These are phyloP conservation scores for Primulina eburnea DNA, from an alignment of 257 asterid genomes.

Conservation along the genomic window DNA sequence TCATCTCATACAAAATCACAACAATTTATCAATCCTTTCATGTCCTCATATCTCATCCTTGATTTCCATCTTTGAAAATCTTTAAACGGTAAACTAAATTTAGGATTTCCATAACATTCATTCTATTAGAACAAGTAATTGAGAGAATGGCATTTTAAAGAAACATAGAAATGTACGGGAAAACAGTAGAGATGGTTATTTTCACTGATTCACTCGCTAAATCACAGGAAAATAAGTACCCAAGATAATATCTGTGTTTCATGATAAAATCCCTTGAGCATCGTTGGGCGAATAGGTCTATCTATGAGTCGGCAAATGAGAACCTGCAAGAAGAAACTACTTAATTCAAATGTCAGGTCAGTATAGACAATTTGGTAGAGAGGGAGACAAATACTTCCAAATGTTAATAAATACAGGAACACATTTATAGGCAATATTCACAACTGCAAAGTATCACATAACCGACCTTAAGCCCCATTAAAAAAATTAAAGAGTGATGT, in stretches of 20 bases:
- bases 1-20: slow-evolving; percentile 5
- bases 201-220: slow-evolving; percentile 19
- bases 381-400: neutral
- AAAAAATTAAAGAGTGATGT: neutral
- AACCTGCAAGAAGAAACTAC: slow-evolving; percentile 62
- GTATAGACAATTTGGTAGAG: neutral
- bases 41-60: neutral
- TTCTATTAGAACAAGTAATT: slow-evolving; percentile 14
- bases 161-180: neutral
- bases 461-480: neutral
- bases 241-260: slow-evolving; percentile 95
- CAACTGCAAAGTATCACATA: neutral
- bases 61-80: slow-evolving; percentile 15
- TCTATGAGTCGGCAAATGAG: slow-evolving; percentile 95
- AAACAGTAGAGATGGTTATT: neutral
- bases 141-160: slow-evolving; percentile 11
- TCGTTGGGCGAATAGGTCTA: slow-evolving; percentile 94
- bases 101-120: neutral
- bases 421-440: neutral
- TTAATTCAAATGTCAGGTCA: slow-evolving; percentile 5
- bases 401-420: neutral
- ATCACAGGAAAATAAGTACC: slow-evolving; percentile 46
- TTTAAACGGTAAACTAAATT: slow-evolving; percentile 5
- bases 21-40: slow-evolving; percentile 11
- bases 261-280: slow-evolving; percentile 89